Evolutionary conservation across 2,329 filamentous ascomycete species (phyloP), one percentile per base, ranked within the genome.

Genomic region (Pseudocercospora musae): DNA sequence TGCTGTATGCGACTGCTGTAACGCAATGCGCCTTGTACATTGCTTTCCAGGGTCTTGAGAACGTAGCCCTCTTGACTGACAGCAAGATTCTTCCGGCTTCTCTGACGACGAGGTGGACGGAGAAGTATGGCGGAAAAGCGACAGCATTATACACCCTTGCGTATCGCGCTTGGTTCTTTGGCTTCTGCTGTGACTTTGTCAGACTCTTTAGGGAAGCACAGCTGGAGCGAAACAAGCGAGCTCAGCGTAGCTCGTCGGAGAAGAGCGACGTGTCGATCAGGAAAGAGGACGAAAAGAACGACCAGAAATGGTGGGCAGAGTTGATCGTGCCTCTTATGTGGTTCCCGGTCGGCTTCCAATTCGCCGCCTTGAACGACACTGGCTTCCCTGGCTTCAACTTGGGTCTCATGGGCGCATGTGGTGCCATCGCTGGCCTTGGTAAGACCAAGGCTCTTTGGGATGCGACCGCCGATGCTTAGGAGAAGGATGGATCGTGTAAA

Each of bases 331-430:
- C 78, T 31, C 60, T 74, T 37, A 75, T 74, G 54, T 80, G 78
- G 78, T 73, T 79, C 59, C 78, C 78, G 1, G 76, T 80, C 68
- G 78, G 78, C 11, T 64, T 74, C 62, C 77, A 80, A 49, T 79
- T 76, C 59, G 75, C 75, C 53, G 58, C 66, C 20, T 68, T 60
- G 66, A 75, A 72, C 56, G 70, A 70, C 21, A 73, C 71, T 23
- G 78, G 78, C 0, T 60, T 80, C 21, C 78, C 78, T 0, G 78
- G 78, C 2, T 79, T 77, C 74, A 79, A 79, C 65, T 46, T 79
- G 62, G 78, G 78, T 1, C 69, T 74, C 56, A 79, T 80, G 78
- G 78, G 78, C 0, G 64, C 74, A 27, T 78, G 74, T 69, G 78
- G 78, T 55, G 68, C 74, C 44, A 70, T 79, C 29, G 78, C 78